These are phyloP conservation scores for Musa beccarii DNA, from an alignment of 176 grass and related monocot species.

Conservation along the genomic window DNA sequence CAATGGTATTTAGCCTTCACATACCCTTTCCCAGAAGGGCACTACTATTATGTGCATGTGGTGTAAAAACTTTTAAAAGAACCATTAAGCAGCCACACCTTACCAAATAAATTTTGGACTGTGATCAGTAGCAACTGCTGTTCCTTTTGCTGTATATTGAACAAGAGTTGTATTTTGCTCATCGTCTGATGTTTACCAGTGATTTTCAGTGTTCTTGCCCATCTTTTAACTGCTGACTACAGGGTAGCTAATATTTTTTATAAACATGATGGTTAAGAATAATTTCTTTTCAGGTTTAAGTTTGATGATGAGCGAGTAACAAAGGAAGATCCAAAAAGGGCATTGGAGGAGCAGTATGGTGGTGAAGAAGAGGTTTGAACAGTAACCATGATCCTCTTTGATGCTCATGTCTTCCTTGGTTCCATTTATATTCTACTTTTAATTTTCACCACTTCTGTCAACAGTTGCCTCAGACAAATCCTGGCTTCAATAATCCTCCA, in stretches of 20 bases:
- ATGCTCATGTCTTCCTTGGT: constrained; percentile 1
- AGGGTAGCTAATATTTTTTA: neutral
- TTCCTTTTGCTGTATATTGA: neutral
- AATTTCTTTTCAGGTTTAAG: constrained; percentile 67
- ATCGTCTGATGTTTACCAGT: neutral
- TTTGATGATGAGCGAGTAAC: constrained; percentile 99
- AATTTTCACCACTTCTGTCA: constrained; percentile 17
- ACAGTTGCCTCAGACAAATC: constrained; percentile 94
- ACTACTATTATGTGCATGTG: too few relatives aligned
- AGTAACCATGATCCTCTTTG: neutral
- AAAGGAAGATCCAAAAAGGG: constrained; percentile 89
- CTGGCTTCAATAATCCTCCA: constrained; percentile 89
- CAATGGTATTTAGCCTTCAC: neutral
- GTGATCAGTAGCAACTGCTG: neutral
- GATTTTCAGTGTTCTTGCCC: neutral
- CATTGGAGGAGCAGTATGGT: constrained; percentile 97
- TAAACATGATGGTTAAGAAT: neutral
- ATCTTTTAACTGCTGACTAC: neutral
- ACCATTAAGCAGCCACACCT: neutral
- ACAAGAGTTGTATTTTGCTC: neutral
- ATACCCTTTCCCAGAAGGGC: neutral
- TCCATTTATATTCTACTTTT: constrained; percentile 19
- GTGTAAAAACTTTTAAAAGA: neutral
- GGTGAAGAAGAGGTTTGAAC: constrained; percentile 85
- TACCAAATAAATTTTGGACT: neutral